Base-by-base conservation (phyloP, 331 rosid genomes). In the Saraca asoca region DNA sequence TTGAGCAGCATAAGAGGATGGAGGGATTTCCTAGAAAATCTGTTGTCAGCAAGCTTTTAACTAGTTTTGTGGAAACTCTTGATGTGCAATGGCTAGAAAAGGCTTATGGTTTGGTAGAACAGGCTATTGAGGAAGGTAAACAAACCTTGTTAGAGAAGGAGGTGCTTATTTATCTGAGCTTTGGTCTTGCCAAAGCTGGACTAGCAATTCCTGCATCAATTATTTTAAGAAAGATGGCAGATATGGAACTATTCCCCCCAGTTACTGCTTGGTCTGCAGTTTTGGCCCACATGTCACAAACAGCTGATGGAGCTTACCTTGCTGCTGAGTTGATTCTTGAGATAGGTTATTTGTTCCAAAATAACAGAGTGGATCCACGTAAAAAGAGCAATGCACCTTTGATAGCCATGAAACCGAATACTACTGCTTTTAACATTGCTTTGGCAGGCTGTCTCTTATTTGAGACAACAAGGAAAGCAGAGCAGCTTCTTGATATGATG, bases 1-100 rank as follows among this genome's bases (percentile, higher is more conserved):
- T 81, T 70, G 82, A 87, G 77, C 90, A 81, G 68, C 88, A 85
- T 76, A 72, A 85, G 85, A 80, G 75, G 59, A 76, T 85, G 82
- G 90, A 83, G 49, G 98, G 98, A 9, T 88, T 88, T 68, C 95
- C 95, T 33, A 82, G 92, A 76, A 91, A 85, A 74, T 85, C 85
- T 57, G 77, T 89, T 52, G 62, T 91, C 75, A 82, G 78, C 60
- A 67, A 78, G 56, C 68, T 87, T 20, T 72, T 87, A 71, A 72
- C 72, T 7, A 75, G 78, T 69, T 89, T 75, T 67, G 81, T 80
- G 2, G 84, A 91, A 72, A 85, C 80, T 75, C 81, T 81, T 58
- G 84, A 89, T n/a, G 62, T 52, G 12, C 75, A 73, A 46, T 89
- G 83, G 88, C 74, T 89, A 7, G 78, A 71, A 53, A 87, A 79